Evolutionary conservation across 1,139 yeast genomes (phyloP).

Genomic region (Pichia sp.): DNA sequence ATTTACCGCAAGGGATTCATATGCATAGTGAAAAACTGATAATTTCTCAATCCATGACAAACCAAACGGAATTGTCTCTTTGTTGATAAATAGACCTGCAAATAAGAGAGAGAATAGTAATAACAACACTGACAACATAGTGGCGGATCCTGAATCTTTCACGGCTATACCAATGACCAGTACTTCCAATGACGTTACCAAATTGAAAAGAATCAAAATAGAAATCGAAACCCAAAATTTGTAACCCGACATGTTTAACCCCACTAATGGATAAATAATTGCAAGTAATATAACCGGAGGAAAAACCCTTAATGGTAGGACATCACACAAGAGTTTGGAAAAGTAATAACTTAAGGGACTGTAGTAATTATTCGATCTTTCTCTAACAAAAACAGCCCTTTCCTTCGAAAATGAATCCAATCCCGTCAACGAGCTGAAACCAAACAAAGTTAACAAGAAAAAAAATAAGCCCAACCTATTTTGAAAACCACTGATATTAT

Average conservation of each 20-base stretch:
- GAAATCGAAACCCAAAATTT: constrained; percentile 71
- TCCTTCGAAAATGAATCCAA: constrained; percentile 84
- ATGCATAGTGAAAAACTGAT: constrained; percentile 92
- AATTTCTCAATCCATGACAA: constrained; percentile 78
- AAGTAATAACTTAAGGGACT: constrained; percentile 79
- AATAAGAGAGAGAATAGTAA: constrained; percentile 79
- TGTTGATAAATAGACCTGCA: constrained; percentile 89
- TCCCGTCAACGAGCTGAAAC: constrained; percentile 89
- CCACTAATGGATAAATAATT: constrained; percentile 88
- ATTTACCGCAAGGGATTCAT: constrained; percentile 85
- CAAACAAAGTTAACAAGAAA: constrained; percentile 84
- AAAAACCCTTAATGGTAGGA: constrained; percentile 79
- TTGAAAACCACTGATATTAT: constrained; percentile 94
- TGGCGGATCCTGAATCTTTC: constrained; percentile 90
- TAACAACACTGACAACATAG: constrained; percentile 79
- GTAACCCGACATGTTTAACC: constrained; percentile 70
- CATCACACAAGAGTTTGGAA: constrained; percentile 84
- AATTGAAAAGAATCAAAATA: constrained; percentile 74
- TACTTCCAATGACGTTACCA: constrained; percentile 81
- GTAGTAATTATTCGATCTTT: constrained; percentile 91
- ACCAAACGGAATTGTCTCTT: constrained; percentile 65
- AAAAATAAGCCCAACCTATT: constrained; percentile 90
- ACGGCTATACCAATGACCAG: constrained; percentile 81
- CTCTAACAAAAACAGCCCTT: constrained; percentile 82
- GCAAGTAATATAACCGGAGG: constrained; percentile 85